These are phyloP conservation scores for Colletotrichum navitas DNA, from an alignment of 2,329 filamentous ascomycete species.

Conservation along the genomic window DNA sequence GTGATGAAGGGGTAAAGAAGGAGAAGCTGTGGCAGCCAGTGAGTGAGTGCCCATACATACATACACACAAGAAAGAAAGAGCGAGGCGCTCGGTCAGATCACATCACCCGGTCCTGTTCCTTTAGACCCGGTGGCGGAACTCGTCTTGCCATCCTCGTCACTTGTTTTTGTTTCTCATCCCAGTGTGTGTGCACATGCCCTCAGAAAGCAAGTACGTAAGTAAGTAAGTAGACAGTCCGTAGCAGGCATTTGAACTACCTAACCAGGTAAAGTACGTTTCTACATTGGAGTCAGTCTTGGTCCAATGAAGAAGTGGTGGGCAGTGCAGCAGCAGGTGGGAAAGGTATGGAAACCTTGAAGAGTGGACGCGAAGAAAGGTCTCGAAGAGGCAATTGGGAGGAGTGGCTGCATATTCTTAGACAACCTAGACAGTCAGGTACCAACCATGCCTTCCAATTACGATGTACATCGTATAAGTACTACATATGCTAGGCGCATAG, in stretches of 20 bases:
- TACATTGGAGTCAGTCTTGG: not conserved
- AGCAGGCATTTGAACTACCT: too few relatives aligned
- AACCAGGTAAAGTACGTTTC: too few relatives aligned
- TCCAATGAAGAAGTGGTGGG: slow-evolving; percentile 2
- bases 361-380: slow-evolving; percentile 5
- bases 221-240: too few relatives aligned
- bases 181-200: not conserved
- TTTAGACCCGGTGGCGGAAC: slow-evolving; percentile 12
- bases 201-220: not conserved
- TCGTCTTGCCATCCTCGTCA: slow-evolving; percentile 5
- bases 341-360: slow-evolving; percentile 8
- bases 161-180: not conserved
- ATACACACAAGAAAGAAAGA: not conserved
- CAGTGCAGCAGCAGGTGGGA: not conserved
- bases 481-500: too few relatives aligned
- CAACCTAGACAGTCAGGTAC: not conserved
- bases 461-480: too few relatives aligned
- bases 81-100: slow-evolving; percentile 16
- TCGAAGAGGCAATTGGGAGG: slow-evolving; percentile 26
- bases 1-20: slow-evolving; percentile 9
- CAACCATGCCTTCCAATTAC: too few relatives aligned
- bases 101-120: slow-evolving; percentile 13
- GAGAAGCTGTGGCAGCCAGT: not conserved
- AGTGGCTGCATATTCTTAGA: slow-evolving; percentile 21
- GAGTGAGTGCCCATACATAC: not conserved